A percentile compares a stretch with the other conserved stretches of the same genome.
Evolutionary conservation across 306 rosid species (phyloP).

Genomic region (Ammopiptanthus mongolicus): DNA sequence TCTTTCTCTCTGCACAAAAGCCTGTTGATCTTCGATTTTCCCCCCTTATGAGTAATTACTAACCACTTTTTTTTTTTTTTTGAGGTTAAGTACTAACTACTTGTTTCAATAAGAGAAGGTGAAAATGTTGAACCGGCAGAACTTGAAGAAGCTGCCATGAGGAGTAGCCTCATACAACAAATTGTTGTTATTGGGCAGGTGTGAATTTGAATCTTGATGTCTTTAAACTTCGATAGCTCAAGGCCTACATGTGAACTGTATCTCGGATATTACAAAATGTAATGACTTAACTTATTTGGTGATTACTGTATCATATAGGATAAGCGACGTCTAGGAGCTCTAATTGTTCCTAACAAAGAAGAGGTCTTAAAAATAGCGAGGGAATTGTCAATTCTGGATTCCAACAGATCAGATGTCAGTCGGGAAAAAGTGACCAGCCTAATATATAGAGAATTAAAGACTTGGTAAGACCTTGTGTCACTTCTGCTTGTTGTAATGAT

Average conservation of each 20-base stretch:
- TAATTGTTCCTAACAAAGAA: conserved; percentile 87
- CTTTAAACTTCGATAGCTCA: neutral
- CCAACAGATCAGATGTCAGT: conserved; percentile 49
- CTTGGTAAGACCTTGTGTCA: conserved; percentile 44
- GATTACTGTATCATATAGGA: conserved; percentile 44
- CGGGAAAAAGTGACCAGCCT: conserved; percentile 45
- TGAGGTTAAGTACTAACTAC: conserved; percentile 7
- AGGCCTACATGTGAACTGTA: neutral
- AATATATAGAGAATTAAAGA: conserved; percentile 54
- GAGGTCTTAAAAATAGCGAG: conserved; percentile 63
- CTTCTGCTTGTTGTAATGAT: neutral
- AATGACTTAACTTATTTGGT: neutral
- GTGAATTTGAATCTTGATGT: conserved; percentile 29
- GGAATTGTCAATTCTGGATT: conserved; percentile 39
- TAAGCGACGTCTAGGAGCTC: conserved; percentile 88
- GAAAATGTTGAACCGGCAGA: conserved; percentile 89
- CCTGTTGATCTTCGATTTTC: neutral
- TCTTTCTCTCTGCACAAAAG: conserved; percentile 1
- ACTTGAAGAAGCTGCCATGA: conserved; percentile 91
- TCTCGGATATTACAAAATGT: neutral
- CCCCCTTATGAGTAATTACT: neutral
- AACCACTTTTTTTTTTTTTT: conserved; percentile 26
- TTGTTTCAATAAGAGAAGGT: conserved; percentile 46
- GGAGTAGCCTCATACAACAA: conserved; percentile 78
- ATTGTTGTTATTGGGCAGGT: conserved; percentile 95